Percentiles rank a stretch among this genome's conserved stretches.
phyloP scores from a whole-genome alignment of 208 protist species.

The Trichomonas gallinae region DNA sequence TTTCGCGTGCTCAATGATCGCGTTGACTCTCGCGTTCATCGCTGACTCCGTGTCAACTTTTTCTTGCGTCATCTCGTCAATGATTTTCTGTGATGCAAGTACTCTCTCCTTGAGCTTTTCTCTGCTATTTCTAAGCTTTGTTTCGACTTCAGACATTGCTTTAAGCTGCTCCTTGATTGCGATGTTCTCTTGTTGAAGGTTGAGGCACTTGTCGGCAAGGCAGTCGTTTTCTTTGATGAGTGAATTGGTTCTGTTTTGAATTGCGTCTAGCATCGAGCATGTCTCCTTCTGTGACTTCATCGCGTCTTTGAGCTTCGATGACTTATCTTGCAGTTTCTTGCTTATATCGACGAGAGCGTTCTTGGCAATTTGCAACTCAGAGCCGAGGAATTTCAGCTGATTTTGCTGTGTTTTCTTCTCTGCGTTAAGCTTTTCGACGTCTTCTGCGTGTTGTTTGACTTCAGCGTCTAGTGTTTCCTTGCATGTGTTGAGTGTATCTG shows the following conservation, averaged over 20 bases:
- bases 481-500: neutral
- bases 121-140: neutral
- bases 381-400: neutral
- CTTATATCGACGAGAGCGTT: neutral
- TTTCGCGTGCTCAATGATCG: neutral
- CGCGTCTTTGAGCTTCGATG: neutral
- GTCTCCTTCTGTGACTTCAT: neutral
- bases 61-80: neutral
- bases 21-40: neutral
- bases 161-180: neutral
- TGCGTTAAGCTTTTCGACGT: neutral
- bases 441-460: neutral
- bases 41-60: neutral
- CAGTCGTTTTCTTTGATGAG: neutral
- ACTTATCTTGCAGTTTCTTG: neutral
- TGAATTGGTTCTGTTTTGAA: neutral
- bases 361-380: neutral
- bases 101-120: neutral
- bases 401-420: neutral
- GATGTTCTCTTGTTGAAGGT: neutral
- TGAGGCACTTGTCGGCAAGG: neutral
- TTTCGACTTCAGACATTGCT: neutral
- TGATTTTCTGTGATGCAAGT: neutral
- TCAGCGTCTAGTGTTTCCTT: neutral
- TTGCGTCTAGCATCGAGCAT: neutral